Base-by-base conservation (phyloP, 1,284 basidiomycete genomes). In the Veloboletus limbatus region DNA sequence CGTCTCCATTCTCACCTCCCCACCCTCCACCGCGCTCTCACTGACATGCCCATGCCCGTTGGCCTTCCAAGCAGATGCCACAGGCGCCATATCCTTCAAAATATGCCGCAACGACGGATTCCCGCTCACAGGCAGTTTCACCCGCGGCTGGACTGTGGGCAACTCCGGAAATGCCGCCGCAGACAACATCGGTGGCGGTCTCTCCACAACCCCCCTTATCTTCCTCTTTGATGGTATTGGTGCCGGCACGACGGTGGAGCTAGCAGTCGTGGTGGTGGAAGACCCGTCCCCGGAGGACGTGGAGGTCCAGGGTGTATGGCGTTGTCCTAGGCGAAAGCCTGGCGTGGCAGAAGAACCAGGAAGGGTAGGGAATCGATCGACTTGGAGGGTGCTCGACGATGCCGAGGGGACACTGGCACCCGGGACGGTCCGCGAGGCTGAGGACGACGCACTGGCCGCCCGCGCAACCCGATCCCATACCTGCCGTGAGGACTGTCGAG, bases 401-500 rank as follows among this genome's bases (percentile, higher is more conserved):
- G 33, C 3, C 1, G 65, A 46, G 22, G 43, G 14, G 2, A 54
- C 27, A n/a, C 46, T 25, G 1, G 54, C 30, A 49, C 53, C 49
- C 50, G 53, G 51, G 18, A 55, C 48, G 6, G 1, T 33, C 10
- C 61, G 49, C n/a, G 64, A 47, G 45, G 73, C 72, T 6, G 76
- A 73, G 1, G 82, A 79, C 5, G 76, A 73, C 1, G 82, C 78
- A 4, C 76, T 74, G 1, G 92, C 93, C 0, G 91, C 93, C 45
- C 81, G 81, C 17, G 91, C 93, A 31, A 97, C 93, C 20, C 92
- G 83, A 55, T 91, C 91, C 85, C 81, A 92, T 0, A 97, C 79
- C 49, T 83, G 78, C 39, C 79, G 71, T 2, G 82, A 81, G 4
- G 81, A 76, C 46, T 75, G 74, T n/a, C 73, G 66, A 14, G 78